Percentiles rank a stretch among this genome's conserved stretches.
phyloP scores from a whole-genome alignment of 2,329 filamentous ascomycete genomes.

The Thielaviopsis populi region DNA sequence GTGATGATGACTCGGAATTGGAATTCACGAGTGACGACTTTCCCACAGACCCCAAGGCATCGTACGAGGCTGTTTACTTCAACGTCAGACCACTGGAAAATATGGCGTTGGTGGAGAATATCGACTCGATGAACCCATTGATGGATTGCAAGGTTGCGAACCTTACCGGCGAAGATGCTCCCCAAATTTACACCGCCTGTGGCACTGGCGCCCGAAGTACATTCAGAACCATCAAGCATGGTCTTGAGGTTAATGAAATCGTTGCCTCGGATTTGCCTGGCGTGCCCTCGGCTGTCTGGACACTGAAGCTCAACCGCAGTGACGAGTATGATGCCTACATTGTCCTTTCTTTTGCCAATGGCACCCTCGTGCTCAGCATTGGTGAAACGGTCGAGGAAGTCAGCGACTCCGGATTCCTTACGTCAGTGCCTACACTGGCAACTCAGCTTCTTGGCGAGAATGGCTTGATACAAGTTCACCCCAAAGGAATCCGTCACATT shows the following conservation, averaged over 20 bases:
- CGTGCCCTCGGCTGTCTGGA: slow-evolving; percentile 88
- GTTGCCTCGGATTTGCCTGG: slow-evolving; percentile 86
- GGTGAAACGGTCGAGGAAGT: slow-evolving; percentile 95
- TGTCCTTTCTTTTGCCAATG: slow-evolving; percentile 81
- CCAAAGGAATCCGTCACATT: slow-evolving; percentile 90
- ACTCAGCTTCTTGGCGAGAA: slow-evolving; percentile 91
- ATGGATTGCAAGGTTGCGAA: slow-evolving; percentile 88
- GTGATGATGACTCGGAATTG: slow-evolving; percentile 81
- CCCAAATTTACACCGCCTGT: slow-evolving; percentile 88
- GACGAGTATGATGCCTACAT: slow-evolving; percentile 92
- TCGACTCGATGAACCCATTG: slow-evolving; percentile 79
- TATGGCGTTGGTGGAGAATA: slow-evolving; percentile 66
- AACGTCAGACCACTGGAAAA: slow-evolving; percentile 66
- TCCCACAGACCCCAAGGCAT: slow-evolving; percentile 55
- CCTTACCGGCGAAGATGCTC: slow-evolving; percentile 78
- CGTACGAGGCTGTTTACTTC: slow-evolving; percentile 73
- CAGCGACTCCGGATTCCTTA: slow-evolving; percentile 81
- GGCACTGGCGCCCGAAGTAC: slow-evolving; percentile 78
- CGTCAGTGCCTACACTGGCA: slow-evolving; percentile 74
- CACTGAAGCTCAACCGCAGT: slow-evolving; percentile 65
- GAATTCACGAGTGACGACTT: slow-evolving; percentile 77
- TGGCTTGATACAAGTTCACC: slow-evolving; percentile 83
- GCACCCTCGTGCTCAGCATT: slow-evolving; percentile 83
- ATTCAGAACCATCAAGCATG: slow-evolving; percentile 85
- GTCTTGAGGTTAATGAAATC: slow-evolving; percentile 82